phyloP scores from a whole-genome alignment of 768 basidiomycete genomes.

The Russula brevipes region DNA sequence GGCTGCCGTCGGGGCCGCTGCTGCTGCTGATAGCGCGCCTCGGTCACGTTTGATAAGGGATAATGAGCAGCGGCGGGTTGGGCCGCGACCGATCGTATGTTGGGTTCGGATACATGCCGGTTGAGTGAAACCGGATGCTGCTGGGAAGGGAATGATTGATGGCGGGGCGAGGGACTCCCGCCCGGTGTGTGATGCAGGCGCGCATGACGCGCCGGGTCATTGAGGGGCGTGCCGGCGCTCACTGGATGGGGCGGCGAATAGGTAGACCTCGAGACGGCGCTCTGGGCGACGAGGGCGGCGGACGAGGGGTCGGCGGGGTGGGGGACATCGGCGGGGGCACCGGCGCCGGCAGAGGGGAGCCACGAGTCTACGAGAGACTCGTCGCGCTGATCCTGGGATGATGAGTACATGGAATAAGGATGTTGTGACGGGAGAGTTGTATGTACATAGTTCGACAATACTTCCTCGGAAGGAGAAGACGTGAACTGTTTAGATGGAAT shows the following conservation, averaged over 20 bases:
- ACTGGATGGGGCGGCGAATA: conserved; percentile 3
- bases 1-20: neutral
- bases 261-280: neutral
- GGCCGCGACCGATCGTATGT: conserved; percentile 10
- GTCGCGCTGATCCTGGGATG: conserved; percentile 21
- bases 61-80: conserved; percentile 8
- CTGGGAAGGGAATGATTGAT: conserved; percentile 6
- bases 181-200: conserved; percentile 15
- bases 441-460: conserved; percentile 23
- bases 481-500: conserved; percentile 22
- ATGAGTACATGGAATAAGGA: conserved; percentile 17
- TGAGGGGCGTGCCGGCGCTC: neutral
- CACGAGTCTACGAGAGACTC: conserved; percentile 15
- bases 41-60: neutral
- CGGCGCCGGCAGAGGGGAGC: conserved; percentile 3
- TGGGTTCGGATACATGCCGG: conserved; percentile 19
- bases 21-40: conserved; percentile 7
- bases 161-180: conserved; percentile 11
- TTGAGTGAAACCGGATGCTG: conserved; percentile 3
- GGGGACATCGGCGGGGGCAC: conserved; percentile 12
- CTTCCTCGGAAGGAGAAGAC: conserved; percentile 19
- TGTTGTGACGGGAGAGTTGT: conserved; percentile 14
- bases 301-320: conserved; percentile 7
- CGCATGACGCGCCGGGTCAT: conserved; percentile 14
- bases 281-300: neutral